Conservation (phyloP, 2,329 filamentous ascomycete species). For the Tolypocladium endophyticum region DNA sequence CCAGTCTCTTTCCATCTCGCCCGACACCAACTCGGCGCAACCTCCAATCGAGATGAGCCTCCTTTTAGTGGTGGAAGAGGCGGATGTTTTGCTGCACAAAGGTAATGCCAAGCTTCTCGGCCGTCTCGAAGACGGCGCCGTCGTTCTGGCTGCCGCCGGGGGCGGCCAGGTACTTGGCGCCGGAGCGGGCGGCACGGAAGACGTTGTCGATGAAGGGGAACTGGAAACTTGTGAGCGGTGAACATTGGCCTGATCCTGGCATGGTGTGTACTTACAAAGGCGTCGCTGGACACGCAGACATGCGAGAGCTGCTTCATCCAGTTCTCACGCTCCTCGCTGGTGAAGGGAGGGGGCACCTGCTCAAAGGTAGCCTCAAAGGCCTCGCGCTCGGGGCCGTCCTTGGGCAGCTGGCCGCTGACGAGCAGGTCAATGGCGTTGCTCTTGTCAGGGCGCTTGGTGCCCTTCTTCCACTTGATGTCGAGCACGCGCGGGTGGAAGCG, state of each 20-base stretch:
- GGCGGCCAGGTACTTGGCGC: constrained; percentile 91
- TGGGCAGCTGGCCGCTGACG: constrained; percentile 81
- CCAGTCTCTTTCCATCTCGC: not conserved
- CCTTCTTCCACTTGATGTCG: constrained; percentile 91
- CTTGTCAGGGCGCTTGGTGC: constrained; percentile 92
- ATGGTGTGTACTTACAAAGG: constrained; percentile 63
- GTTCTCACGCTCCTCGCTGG: constrained; percentile 68
- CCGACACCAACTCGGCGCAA: not conserved
- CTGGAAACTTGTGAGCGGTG: constrained; percentile 27
- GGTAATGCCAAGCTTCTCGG: constrained; percentile 82
- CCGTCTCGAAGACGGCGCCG: constrained; percentile 70
- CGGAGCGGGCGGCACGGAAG: constrained; percentile 79
- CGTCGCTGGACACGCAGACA: constrained; percentile 86
- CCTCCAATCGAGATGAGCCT: not conserved
- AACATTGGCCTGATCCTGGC: not conserved
- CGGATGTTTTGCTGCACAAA: constrained; percentile 93
- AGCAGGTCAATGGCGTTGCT: constrained; percentile 96
- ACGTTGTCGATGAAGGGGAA: constrained; percentile 99
- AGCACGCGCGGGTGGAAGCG: constrained; percentile 89
- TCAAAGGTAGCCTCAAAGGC: constrained; percentile 87
- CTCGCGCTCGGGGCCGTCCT: constrained; percentile 71
- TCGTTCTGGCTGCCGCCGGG: constrained; percentile 87
- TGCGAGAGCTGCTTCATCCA: constrained; percentile 76
- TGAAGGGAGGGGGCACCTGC: constrained; percentile 74
- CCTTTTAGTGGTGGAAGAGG: constrained; percentile 82